Base-by-base conservation (phyloP, 2,329 filamentous ascomycete genomes). In the Sclerotinia borealis region DNA sequence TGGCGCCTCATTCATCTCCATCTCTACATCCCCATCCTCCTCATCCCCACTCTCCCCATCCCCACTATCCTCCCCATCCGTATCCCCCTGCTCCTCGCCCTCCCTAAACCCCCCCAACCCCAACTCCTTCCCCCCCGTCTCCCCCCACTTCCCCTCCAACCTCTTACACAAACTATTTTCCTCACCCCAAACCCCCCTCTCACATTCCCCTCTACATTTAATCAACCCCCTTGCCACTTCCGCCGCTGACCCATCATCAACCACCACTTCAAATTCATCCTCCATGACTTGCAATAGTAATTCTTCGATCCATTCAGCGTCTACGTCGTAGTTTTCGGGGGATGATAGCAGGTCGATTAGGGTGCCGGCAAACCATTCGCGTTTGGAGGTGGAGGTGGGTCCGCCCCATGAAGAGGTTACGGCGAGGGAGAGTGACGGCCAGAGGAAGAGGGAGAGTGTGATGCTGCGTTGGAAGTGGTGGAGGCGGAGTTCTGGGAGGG, bases 361-460 rank as follows among this genome's bases (percentile, higher is more conserved):
- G 49, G 90, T 90, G 67, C 92, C 93, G 59, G 91, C 93, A 72
- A 99, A 91, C 93, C 93, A 98, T 81, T 96, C 93, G 72, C 93
- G 90, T 80, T 98, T 98, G 77, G 96, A 92, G 65, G 82, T 87
- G 89, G 64, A 67, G 73, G 92, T 87, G 47, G 91, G 86, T 2
- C 93, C 95, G 71, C 93, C 95, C 89, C 93, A 96, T 77, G 86
- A 82, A 76, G 91, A 92, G 75, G 90, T 85, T 50, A 97, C 91
- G 52, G 95, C 92, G 73, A 96, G 86, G 55, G 89, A 89, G 61
- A 99, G 87, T 37, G 91, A 89, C 9, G 90, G 87, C 95, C 95
- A 99, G 73, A 90, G 85, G 79, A 93, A 87, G 68, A 99, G 85
- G 49, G 89, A 80, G 75, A 95, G 88, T 75, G 91, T 92, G 71